phyloP scores from a whole-genome alignment of 2,329 filamentous ascomycete species.

The Verticillium nonalfalfae region DNA sequence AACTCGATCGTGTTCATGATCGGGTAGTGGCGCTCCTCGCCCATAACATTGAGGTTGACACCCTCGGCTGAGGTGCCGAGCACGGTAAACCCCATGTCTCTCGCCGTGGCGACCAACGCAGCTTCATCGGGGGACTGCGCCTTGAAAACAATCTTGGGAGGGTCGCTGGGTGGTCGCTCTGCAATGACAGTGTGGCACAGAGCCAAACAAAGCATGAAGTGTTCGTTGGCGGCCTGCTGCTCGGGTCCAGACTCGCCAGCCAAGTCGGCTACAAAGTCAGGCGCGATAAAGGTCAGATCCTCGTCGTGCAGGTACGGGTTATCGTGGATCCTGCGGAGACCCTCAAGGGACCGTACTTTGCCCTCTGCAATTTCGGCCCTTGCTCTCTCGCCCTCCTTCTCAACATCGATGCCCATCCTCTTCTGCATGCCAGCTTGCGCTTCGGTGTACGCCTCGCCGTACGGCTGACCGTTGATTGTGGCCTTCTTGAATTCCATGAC shows the following conservation, averaged over 20 bases:
- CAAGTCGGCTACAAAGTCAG: slow-evolving; percentile 81
- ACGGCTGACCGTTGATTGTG: slow-evolving; percentile 91
- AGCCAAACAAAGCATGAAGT: slow-evolving; percentile 91
- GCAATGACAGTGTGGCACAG: slow-evolving; percentile 97
- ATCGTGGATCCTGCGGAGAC: slow-evolving; percentile 71
- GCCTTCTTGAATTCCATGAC: slow-evolving; percentile 99
- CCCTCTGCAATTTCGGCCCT: slow-evolving; percentile 73
- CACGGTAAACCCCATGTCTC: slow-evolving; percentile 92
- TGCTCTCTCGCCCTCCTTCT: slow-evolving; percentile 68
- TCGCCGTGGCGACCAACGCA: slow-evolving; percentile 86
- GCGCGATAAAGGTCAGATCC: slow-evolving; percentile 84
- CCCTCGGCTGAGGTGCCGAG: slow-evolving; percentile 74
- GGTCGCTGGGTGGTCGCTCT: slow-evolving; percentile 82
- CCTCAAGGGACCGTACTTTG: slow-evolving; percentile 64
- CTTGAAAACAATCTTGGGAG: slow-evolving; percentile 88
- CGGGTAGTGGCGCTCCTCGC: slow-evolving; percentile 75
- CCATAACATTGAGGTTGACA: slow-evolving; percentile 80
- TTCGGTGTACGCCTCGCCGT: slow-evolving; percentile 96
- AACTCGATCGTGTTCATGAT: slow-evolving; percentile 96
- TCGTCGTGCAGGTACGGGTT: slow-evolving; percentile 91
- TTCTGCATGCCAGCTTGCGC: slow-evolving; percentile 95
- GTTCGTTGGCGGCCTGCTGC: slow-evolving; percentile 72
- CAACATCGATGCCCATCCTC: slow-evolving; percentile 79
- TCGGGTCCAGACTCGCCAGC: slow-evolving; percentile 68
- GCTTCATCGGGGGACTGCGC: slow-evolving; percentile 97